Evolutionary conservation across 1,284 basidiomycete genomes (phyloP), one percentile per base, ranked within the genome.

Genomic region (Ustilago vetiveriae): DNA sequence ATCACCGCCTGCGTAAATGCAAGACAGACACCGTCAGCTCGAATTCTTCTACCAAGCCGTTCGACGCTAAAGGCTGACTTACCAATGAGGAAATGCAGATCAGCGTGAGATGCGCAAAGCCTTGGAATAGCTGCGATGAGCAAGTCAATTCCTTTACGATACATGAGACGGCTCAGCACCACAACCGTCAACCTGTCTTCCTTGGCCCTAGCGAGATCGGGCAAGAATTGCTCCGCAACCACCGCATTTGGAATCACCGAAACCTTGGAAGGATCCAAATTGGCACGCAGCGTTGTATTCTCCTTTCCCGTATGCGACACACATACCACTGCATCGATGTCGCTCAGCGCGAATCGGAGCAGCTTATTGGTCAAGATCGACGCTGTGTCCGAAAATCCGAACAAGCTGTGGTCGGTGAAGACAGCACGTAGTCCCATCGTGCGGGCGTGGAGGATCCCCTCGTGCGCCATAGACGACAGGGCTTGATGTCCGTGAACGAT

Each of bases 301-400:
- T 98, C 96, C 33, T 83, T 82, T 11, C 83, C 93, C 0, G 94
- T 97, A 83, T 98, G 91, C n/a, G 92, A 94, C 43, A 98, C 96
- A 77, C 94, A 97, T 29, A 98, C 94, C 0, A 92, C 92, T 0
- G 90, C 92, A 69, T 98, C 95, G 0, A 94, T 90, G 81, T 95
- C 94, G 65, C 89, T 88, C 74, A 99, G 84, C 1, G 90, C 90
- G 14, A 88, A 92, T 13, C 88, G 90, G 24, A 98, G 85, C 33
- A 99, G 86, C 82, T 98, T 98, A 85, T 98, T 98, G 6, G 96
- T 98, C 68, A 98, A 84, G 43, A 98, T 94, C 74, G 93, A 94
- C 0, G 93, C 93, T 16, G 94, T 94, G 76, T 97, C 94, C 40
- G 92, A 92, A 74, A 99, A 93, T 0, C 92, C 94, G 75, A 98